phyloP scores from a whole-genome alignment of 176 grass and related monocot species.

The Guadua angustifolia region DNA sequence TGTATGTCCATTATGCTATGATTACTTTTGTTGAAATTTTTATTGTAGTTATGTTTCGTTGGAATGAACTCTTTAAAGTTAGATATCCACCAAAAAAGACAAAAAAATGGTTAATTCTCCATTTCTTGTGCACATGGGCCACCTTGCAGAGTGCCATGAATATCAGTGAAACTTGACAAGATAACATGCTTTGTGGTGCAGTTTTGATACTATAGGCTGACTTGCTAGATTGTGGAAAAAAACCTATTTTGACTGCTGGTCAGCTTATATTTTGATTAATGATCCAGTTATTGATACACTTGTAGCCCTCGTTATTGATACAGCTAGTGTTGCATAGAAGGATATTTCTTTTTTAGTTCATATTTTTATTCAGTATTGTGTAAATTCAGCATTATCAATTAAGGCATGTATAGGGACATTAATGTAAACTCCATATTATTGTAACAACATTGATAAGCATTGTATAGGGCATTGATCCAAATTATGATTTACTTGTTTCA shows the following conservation, averaged over 20 bases:
- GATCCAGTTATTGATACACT: neutral
- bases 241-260: neutral
- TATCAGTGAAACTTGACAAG: neutral
- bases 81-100: neutral
- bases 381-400: conserved; percentile 15
- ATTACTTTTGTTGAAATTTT: neutral
- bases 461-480: neutral
- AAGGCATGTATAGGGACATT: neutral
- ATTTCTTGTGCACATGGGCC: conserved; percentile 16
- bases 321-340: neutral
- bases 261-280: neutral
- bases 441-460: neutral
- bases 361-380: neutral
- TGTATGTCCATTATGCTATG: conserved; percentile 41
- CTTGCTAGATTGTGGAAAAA: neutral
- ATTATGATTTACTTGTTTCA: neutral
- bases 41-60: neutral
- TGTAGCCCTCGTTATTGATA: neutral
- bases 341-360: neutral
- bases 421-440: neutral
- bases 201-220: neutral
- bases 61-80: neutral
- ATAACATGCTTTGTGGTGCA: neutral
- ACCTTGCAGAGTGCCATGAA: conserved; percentile 12
- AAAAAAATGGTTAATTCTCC: neutral